Evolutionary conservation across 495 filamentous ascomycete species (phyloP), one percentile per base, ranked within the genome.

Genomic region (Neurospora sp.): DNA sequence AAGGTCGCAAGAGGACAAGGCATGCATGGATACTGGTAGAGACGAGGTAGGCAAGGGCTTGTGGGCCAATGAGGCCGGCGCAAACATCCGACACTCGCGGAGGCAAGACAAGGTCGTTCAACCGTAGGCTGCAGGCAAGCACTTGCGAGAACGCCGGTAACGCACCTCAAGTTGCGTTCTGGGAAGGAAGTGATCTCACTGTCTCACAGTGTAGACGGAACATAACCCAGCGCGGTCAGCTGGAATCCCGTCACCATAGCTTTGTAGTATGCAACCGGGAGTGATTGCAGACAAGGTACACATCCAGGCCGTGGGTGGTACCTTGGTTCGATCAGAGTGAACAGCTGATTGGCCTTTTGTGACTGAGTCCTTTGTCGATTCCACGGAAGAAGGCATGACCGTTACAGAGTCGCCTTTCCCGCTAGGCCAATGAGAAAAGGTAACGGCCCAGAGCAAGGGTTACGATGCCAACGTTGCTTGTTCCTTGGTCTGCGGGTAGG

Each of bases 341-440:
- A 76, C 74, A 76, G 74, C 71, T 82, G 77, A 85, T 84, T 84
- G 80, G 82, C 69, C 76, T 72, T 72, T 78, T 76, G 71, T 74
- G 76, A 77, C 81, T 81, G 81, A 82, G 80, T 78, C 83, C 77
- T 81, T 80, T 71, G 78, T 82, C 80, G 77, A 80, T 79, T 80
- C 80, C 76, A 81, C 81, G 83, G 82, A 80, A 78, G 79, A 81
- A 82, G 80, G 83, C 83, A 84, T 84, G 83, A 79, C 82, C 80
- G 83, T 82, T 81, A 82, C 82, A 76, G 80, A 80, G 79, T 77
- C 76, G 77, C 76, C 75, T 78, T 77, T 74, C 72, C 39, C 71
- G 74, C 71, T 72, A 71, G 74, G 76, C 84, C 83, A 85, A 83
- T 85, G 77, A 78, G 76, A 74, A 75, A 53, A 41, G 53, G 41